Percentiles rank a stretch among this genome's conserved stretches.
These are phyloP conservation scores for Clarireedia homoeocarpa DNA, from an alignment of 2,329 filamentous ascomycete species.

Conservation along the genomic window DNA sequence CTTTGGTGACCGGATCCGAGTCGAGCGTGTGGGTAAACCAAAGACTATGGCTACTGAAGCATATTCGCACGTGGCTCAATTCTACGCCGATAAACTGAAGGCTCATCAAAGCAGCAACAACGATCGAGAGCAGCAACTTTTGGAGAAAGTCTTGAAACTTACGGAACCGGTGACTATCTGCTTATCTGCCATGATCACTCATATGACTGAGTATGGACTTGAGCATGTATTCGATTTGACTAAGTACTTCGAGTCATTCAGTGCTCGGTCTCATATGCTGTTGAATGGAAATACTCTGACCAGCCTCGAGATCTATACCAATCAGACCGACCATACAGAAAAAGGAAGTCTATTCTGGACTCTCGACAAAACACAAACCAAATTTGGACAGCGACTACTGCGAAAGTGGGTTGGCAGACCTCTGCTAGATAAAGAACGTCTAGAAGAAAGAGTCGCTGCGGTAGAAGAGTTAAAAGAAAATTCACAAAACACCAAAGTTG, in stretches of 20 bases:
- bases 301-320: slow-evolving; percentile 91
- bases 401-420: slow-evolving; percentile 94
- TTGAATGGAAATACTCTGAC: slow-evolving; percentile 91
- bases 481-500: slow-evolving; percentile 57
- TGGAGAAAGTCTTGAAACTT: slow-evolving; percentile 80
- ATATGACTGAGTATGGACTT: slow-evolving; percentile 84
- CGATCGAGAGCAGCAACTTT: slow-evolving; percentile 52
- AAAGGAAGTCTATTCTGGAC: slow-evolving; percentile 95
- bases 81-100: slow-evolving; percentile 83
- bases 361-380: slow-evolving; percentile 82
- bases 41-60: slow-evolving; percentile 80
- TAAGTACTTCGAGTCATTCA: slow-evolving; percentile 96
- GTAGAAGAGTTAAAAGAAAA: slow-evolving; percentile 78
- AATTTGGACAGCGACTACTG: slow-evolving; percentile 79
- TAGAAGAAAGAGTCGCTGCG: slow-evolving; percentile 74
- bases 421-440: slow-evolving; percentile 63
- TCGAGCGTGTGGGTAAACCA: slow-evolving; percentile 68
- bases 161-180: slow-evolving; percentile 85
- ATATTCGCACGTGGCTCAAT: slow-evolving; percentile 82
- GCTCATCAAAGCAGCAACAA: slow-evolving; percentile 44
- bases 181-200: slow-evolving; percentile 91
- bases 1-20: slow-evolving; percentile 81
- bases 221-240: slow-evolving; percentile 95
- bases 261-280: slow-evolving; percentile 88
- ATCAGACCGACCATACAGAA: slow-evolving; percentile 77